Conservation (phyloP, 2,329 filamentous ascomycete species). For the Ophiocordyceps camponoti-rufipedis region DNA sequence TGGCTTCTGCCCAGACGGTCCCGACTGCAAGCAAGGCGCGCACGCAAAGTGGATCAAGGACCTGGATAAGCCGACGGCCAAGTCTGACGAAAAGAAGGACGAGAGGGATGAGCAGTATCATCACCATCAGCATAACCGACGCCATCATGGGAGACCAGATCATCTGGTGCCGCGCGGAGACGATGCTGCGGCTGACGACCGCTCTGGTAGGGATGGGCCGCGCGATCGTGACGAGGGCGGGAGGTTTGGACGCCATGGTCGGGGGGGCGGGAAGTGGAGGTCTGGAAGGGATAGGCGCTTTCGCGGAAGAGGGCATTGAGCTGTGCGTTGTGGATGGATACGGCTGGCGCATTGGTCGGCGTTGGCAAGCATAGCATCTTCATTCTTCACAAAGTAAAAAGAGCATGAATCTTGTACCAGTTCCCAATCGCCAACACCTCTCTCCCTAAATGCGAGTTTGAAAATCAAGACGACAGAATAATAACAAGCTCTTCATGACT, state of each 20-base stretch:
- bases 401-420: not conserved
- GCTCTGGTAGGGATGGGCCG: constrained; percentile 13
- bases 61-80: constrained; percentile 56
- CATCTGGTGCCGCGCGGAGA: constrained; percentile 12
- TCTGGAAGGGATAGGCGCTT: constrained; percentile 16
- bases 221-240: constrained; percentile 14
- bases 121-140: not conserved
- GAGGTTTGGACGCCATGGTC: constrained; percentile 11
- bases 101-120: constrained; percentile 11
- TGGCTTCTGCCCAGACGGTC: constrained; percentile 80
- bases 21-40: constrained; percentile 57
- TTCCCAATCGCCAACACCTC: not conserved
- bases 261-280: constrained; percentile 18
- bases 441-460: not conserved
- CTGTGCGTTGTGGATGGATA: not conserved
- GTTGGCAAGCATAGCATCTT: too few species aligned
- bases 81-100: constrained; percentile 44
- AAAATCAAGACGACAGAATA: not conserved
- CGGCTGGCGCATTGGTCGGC: too few species aligned
- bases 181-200: constrained; percentile 18
- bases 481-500: not conserved
- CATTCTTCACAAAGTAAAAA: too few species aligned
- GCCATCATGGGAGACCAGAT: not conserved
- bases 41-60: constrained; percentile 71
- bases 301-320: constrained; percentile 15